Conservation (phyloP, 78 protist species). For the Isochrysis galbana region DNA sequence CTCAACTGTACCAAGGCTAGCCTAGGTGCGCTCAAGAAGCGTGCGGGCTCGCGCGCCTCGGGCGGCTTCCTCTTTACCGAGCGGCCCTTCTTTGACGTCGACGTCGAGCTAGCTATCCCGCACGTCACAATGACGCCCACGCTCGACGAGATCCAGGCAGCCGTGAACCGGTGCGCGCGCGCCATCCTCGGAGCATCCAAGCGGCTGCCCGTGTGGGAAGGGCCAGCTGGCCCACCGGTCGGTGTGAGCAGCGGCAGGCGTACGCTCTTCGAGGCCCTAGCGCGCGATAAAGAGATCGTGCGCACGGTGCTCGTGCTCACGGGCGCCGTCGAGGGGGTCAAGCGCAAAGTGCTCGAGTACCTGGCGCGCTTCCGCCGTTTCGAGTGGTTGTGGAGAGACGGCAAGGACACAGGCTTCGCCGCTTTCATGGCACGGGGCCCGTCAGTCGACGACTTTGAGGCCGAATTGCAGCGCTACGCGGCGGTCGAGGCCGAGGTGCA, state of each 20-base stretch:
- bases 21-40: conserved; percentile 48
- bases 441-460: conserved; percentile 63
- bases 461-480: conserved; percentile 50
- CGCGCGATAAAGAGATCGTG: conserved; percentile 37
- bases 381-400: too few species aligned
- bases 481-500: conserved; percentile 34
- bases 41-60: conserved; percentile 52
- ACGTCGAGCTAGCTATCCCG: conserved; percentile 61
- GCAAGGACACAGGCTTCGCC: too few species aligned
- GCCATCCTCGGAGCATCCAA: conserved; percentile 41
- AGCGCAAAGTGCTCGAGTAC: conserved; percentile 57
- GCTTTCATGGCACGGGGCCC: conserved; percentile 40
- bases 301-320: conserved; percentile 54
- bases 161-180: conserved; percentile 57
- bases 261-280: neutral
- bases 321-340: conserved; percentile 43
- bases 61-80: conserved; percentile 39
- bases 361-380: conserved; percentile 46
- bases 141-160: conserved; percentile 60
- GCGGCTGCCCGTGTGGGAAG: conserved; percentile 47
- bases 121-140: conserved; percentile 59
- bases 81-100: conserved; percentile 63
- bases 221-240: too few species aligned
- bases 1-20: conserved; percentile 46
- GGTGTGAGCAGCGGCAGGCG: neutral